phyloP scores from a whole-genome alignment of 345 rosid species.

The Brassica incana region DNA sequence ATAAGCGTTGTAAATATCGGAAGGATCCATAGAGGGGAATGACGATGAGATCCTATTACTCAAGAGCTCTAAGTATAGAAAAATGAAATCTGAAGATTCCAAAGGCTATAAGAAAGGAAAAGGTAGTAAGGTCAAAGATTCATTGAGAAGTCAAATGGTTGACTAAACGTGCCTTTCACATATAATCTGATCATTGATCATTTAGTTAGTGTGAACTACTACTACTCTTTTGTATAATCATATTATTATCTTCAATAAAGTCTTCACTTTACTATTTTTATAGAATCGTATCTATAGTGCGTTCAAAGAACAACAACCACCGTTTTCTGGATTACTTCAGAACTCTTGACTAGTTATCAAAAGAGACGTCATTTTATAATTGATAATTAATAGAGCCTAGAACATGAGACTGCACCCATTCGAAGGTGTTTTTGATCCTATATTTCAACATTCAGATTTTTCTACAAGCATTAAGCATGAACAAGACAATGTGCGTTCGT shows the following conservation, averaged over 20 bases:
- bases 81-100: constrained; percentile 11
- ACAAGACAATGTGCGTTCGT: background rate
- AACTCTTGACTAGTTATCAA: background rate
- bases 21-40: constrained; percentile 38
- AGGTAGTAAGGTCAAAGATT: constrained; percentile 30
- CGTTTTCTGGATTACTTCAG: background rate
- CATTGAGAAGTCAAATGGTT: constrained; percentile 16
- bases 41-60: constrained; percentile 30
- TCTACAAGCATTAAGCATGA: background rate
- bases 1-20: constrained; percentile 26
- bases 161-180: constrained; percentile 9
- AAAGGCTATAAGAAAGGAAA: constrained; percentile 34
- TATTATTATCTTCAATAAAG: constrained; percentile 1
- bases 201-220: constrained; percentile 15
- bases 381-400: background rate
- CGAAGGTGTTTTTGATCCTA: background rate
- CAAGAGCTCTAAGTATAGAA: constrained; percentile 20
- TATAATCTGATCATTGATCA: constrained; percentile 17
- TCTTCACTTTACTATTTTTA: background rate
- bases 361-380: background rate
- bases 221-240: background rate
- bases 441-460: background rate
- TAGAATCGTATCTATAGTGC: background rate
- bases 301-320: background rate
- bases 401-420: background rate